These are phyloP conservation scores for Castanopsis chinensis DNA, from an alignment of 306 rosid species.

Conservation along the genomic window DNA sequence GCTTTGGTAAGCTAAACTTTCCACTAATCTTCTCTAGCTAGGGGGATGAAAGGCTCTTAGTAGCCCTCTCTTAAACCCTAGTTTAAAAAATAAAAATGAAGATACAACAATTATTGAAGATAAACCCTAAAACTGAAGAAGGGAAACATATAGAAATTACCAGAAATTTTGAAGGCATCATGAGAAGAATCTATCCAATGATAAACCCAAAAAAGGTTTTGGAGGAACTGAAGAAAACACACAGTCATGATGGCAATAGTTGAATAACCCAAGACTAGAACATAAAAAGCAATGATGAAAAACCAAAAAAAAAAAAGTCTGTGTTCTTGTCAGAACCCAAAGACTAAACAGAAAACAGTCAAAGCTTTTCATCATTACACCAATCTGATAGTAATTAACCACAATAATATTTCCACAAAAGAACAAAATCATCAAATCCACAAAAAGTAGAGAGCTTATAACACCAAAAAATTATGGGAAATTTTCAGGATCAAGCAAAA, in stretches of 20 bases:
- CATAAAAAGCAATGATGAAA: constrained; percentile 31
- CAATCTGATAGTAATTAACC: constrained; percentile 15
- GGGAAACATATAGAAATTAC: constrained; percentile 4
- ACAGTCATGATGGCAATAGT: background rate
- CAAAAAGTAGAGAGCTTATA: background rate
- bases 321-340: constrained; percentile 25
- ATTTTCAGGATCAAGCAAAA: background rate
- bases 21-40: background rate
- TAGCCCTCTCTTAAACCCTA: background rate
- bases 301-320: constrained; percentile 3
- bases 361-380: constrained; percentile 39
- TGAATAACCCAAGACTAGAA: constrained; percentile 10
- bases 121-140: constrained; percentile 31
- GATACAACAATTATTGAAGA: background rate
- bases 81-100: background rate
- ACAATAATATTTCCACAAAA: constrained; percentile 5
- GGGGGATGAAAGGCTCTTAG: background rate
- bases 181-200: constrained; percentile 26
- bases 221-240: constrained; percentile 8
- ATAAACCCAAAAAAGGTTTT: constrained; percentile 7
- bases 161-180: background rate
- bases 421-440: background rate
- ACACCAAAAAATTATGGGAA: background rate
- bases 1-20: background rate
- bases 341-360: constrained; percentile 21